phyloP scores from a whole-genome alignment of 2,329 filamentous ascomycete genomes.

The Trichocomaceae sp. region DNA sequence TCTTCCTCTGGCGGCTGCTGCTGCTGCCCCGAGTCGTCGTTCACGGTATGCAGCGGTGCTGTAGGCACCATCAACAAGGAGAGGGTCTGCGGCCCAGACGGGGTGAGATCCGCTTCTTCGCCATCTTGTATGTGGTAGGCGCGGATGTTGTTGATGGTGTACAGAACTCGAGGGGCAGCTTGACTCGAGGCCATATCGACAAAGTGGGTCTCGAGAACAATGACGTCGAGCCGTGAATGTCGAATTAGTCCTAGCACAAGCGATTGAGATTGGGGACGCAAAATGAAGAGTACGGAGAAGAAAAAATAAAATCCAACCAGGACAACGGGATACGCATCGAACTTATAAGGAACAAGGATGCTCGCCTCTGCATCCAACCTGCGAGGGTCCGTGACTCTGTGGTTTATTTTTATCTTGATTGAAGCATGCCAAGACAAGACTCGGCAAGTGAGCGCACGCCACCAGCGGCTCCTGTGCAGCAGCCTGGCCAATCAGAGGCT shows the following conservation, averaged over 20 bases:
- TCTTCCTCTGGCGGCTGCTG: conserved; percentile 61
- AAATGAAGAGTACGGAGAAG: not conserved
- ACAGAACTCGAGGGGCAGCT: conserved; percentile 35
- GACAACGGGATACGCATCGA: not conserved
- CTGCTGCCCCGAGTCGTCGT: conserved; percentile 37
- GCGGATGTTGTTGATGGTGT: conserved; percentile 67
- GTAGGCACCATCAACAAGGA: conserved; percentile 95
- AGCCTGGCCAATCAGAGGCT: conserved; percentile 1
- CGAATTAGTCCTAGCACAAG: not conserved
- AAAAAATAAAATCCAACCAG: not conserved
- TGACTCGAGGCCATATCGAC: conserved; percentile 7
- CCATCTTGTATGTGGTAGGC: conserved; percentile 90
- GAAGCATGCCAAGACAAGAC: not conserved
- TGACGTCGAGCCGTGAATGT: no score
- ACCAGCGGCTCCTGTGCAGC: conserved; percentile 6
- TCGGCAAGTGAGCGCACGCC: conserved; percentile 1
- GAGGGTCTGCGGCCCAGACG: conserved; percentile 80
- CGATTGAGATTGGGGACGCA: not conserved
- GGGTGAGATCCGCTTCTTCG: conserved; percentile 72
- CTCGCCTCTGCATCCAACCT: not conserved
- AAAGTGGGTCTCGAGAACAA: conserved; percentile 10
- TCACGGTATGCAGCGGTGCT: conserved; percentile 58
- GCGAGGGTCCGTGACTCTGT: not conserved
- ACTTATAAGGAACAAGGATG: not conserved
- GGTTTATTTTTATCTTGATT: not conserved